Conservation (phyloP, 371 early-diverging fungal genomes). For the Actinomortierella wolfii region DNA sequence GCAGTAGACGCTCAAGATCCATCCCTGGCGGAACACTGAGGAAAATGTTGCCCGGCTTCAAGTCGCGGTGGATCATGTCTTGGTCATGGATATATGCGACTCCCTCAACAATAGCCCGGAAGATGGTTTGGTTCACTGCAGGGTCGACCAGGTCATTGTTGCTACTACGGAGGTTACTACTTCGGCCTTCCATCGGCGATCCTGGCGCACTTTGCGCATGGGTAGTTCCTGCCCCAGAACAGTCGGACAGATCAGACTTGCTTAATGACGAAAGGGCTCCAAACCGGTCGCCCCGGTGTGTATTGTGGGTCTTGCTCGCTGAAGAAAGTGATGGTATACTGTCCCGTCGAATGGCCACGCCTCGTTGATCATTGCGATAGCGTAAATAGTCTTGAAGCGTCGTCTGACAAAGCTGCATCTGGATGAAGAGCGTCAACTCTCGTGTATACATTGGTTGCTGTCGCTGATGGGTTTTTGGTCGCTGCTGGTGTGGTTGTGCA, state of each 20-base stretch:
- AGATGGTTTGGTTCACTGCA: conserved; percentile 52
- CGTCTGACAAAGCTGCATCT: conserved; percentile 87
- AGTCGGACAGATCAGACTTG: background rate
- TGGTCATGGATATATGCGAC: conserved; percentile 75
- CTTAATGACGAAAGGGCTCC: conserved; percentile 7
- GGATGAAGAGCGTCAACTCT: conserved; percentile 75
- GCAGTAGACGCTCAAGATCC: conserved; percentile 3
- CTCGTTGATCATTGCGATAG: conserved; percentile 51
- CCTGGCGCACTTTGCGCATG: conserved; percentile 34
- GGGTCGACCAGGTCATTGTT: conserved; percentile 50
- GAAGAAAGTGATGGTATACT: background rate
- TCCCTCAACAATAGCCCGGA: conserved; percentile 62
- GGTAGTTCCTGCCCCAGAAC: no score
- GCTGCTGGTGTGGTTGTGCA: no score
- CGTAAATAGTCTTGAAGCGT: conserved; percentile 63
- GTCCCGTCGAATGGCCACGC: conserved; percentile 5
- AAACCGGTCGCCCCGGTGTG: conserved; percentile 1
- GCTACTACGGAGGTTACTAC: conserved; percentile 34
- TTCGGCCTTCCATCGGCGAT: conserved; percentile 33
- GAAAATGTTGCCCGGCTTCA: conserved; percentile 85
- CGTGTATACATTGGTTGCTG: conserved; percentile 13
- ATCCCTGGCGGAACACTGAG: conserved; percentile 42
- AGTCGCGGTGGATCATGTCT: conserved; percentile 78
- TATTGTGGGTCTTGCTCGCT: no score
- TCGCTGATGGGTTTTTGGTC: background rate